Evolutionary conservation across 2,329 filamentous ascomycete species (phyloP), one percentile per base, ranked within the genome.

Genomic region (Sporothrix variecibatus): DNA sequence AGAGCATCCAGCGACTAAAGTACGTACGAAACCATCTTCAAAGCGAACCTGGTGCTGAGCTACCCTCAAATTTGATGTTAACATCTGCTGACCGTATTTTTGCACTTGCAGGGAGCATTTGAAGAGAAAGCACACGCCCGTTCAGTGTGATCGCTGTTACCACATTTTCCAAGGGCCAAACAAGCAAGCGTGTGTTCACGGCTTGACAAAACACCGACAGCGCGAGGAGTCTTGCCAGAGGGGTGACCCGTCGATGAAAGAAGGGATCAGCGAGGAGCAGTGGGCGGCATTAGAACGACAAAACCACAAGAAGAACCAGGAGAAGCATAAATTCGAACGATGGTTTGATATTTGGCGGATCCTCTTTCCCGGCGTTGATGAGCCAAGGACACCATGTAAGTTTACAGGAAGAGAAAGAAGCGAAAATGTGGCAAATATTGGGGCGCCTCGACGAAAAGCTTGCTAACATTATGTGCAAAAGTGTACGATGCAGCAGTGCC

Each of bases 321-420:
- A 80, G 51, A 75, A 74, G 38, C 77, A 80, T 74, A 76, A 77
- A 69, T 65, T 80, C 7, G 79, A 79, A 64, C 79, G 79, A 56
- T 80, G 79, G 79, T 79, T 77, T 67, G 79, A 79, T 72, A 80
- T 80, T 26, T 80, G 79, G 79, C 74, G 73, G 3, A 76, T 79
- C 9, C 73, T 80, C 2, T 80, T 80, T 40, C 78, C 78, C 0
- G 77, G 74, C 2, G 73, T 71, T 0, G 26, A 56, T 2, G 64
- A 72, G 31, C 79, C 79, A 12, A 72, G 76, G 5, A 79, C 77
- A 26, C 78, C 79, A 9, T 78, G 79, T 79, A 73, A 76, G 79
- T 74, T 17, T 62, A 72, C 49, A 49, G 73, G 71, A 51, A 43
- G 40, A 12, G 40, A 11, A 49, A 17, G 43, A 17, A 15, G 15